Evolutionary conservation across 2,329 filamentous ascomycete genomes (phyloP), one percentile per base, ranked within the genome.

Genomic region (Microdochium nivale): DNA sequence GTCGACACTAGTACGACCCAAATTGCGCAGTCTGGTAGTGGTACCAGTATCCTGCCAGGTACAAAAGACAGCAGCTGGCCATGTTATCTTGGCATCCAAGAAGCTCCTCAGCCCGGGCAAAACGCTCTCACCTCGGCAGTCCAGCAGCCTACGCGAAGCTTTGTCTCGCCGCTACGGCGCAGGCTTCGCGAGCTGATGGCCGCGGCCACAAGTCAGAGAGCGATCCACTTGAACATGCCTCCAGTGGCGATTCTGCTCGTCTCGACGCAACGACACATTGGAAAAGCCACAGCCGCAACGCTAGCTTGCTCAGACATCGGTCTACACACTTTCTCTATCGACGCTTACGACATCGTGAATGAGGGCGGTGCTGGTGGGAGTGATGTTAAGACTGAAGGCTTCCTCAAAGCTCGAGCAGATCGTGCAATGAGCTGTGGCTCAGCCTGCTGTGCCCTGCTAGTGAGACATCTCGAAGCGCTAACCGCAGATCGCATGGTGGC

Each of bases 331-430:
- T 97, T 96, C 65, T 71, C 81, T 1, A 88, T 99, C 50, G 90
- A 97, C 65, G 88, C 89, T 0, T 96, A 95, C 61, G 94, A 99
- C 60, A 89, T 99, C 43, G 75, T 96, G 3, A 92, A 90, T n/a
- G 92, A 97, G 65, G 89, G 90, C 14, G 86, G 87, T 46, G 87
- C 86, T 1, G 90, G 90, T 50, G 89, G 89, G 9, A 86, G 88
- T 51, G 94, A 99, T 63, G 87, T 95, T 25, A 96, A 97, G 70
- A 96, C 91, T 0, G 92, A 96, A 63, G 91, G 88, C 1, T 88
- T 95, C 58, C 73, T 99, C 16, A 87, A 94, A 63, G 89, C 88
- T 3, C 81, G 94, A 49, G 88, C 90, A 1, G 94, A 96, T 55
- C 81, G 94, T 53, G 94, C 90, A 8, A 84, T 96, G 65, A 87